phyloP scores from a whole-genome alignment of 1,284 basidiomycete species.

The Malassezia globosa region DNA sequence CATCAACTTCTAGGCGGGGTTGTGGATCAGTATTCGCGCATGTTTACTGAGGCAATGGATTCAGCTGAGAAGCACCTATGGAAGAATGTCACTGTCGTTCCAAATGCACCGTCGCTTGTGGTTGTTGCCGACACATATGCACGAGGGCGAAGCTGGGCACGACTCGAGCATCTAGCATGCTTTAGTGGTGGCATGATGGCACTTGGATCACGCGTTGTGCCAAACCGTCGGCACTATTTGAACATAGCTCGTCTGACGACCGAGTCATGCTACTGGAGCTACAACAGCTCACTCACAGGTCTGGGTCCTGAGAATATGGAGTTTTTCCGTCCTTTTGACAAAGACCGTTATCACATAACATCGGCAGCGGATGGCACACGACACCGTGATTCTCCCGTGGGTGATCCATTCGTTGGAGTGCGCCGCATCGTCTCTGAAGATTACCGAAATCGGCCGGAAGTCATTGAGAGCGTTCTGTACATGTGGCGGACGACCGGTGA shows the following conservation, averaged over 20 bases:
- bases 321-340: conserved; percentile 30
- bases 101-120: conserved; percentile 47
- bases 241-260: conserved; percentile 48
- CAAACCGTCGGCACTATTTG: conserved; percentile 48
- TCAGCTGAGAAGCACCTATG: conserved; percentile 49
- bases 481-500: conserved; percentile 55
- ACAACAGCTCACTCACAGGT: conserved; percentile 43
- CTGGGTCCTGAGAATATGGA: conserved; percentile 41
- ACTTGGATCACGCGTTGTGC: conserved; percentile 51
- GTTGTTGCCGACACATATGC: conserved; percentile 29
- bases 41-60: conserved; percentile 51
- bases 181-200: conserved; percentile 55
- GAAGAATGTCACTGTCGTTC: conserved; percentile 48
- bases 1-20: conserved; percentile 50
- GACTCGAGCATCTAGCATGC: conserved; percentile 50
- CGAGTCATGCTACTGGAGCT: conserved; percentile 52
- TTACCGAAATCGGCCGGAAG: conserved; percentile 51
- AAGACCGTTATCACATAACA: conserved; percentile 27
- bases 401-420: conserved; percentile 42
- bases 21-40: conserved; percentile 49
- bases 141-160: conserved; percentile 17
- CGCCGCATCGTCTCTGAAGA: conserved; percentile 14
- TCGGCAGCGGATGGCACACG: conserved; percentile 23
- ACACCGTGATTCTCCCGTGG: conserved; percentile 22
- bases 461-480: conserved; percentile 53